These are phyloP conservation scores for Tubosaeta sp. DNA, from an alignment of 768 basidiomycete species.

Conservation along the genomic window DNA sequence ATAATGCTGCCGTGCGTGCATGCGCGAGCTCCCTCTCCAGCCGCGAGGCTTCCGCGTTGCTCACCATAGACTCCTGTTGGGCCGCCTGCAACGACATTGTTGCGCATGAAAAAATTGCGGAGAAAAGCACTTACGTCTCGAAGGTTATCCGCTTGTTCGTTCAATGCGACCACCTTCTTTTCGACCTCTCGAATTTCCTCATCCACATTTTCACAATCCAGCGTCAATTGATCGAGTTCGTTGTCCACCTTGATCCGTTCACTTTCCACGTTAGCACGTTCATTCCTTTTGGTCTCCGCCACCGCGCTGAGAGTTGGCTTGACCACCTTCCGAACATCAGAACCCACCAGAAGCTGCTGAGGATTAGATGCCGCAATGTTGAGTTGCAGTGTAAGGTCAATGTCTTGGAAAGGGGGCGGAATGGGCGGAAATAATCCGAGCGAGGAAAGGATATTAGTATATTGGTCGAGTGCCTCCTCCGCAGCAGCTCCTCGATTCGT, in stretches of 20 bases:
- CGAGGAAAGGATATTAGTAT: constrained; percentile 67
- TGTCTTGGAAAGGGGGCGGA: constrained; percentile 61
- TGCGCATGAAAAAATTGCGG: background rate
- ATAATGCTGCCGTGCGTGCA: constrained; percentile 69
- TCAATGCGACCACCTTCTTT: constrained; percentile 64
- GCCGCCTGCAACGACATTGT: constrained; percentile 48
- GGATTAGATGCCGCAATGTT: constrained; percentile 74
- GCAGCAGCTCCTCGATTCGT: constrained; percentile 75
- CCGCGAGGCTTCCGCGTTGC: constrained; percentile 59
- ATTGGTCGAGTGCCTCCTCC: constrained; percentile 78
- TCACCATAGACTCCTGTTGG: constrained; percentile 68
- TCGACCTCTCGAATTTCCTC: constrained; percentile 73
- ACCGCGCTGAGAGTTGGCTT: constrained; percentile 72
- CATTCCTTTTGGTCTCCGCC: constrained; percentile 67
- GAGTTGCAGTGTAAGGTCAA: constrained; percentile 77
- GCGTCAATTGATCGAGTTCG: constrained; percentile 70
- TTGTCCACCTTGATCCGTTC: constrained; percentile 79
- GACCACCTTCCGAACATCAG: constrained; percentile 67
- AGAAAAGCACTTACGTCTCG: constrained; percentile 58
- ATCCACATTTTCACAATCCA: constrained; percentile 78
- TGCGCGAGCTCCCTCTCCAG: constrained; percentile 71
- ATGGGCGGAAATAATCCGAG: constrained; percentile 77
- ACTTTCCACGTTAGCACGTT: constrained; percentile 67
- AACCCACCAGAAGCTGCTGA: constrained; percentile 61
- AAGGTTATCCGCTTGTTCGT: constrained; percentile 75